These are phyloP conservation scores for Leccinellum rugosiceps DNA, from an alignment of 768 basidiomycete genomes.

Conservation along the genomic window DNA sequence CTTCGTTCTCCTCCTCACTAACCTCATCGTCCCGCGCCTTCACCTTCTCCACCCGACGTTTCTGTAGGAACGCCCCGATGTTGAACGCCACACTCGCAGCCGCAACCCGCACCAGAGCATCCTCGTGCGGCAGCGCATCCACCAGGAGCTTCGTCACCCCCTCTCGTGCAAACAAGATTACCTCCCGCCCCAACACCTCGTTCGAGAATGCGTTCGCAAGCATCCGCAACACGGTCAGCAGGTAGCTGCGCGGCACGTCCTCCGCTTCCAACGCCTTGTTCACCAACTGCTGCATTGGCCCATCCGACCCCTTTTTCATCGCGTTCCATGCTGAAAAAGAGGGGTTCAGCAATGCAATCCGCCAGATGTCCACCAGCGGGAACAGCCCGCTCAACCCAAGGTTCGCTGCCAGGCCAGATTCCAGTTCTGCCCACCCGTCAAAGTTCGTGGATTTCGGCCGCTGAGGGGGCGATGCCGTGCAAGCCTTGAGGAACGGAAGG, in stretches of 20 bases:
- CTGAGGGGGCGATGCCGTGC: conserved; percentile 29
- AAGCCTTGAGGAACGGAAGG: conserved; percentile 62
- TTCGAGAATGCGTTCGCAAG: conserved; percentile 65
- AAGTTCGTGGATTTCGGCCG: conserved; percentile 38
- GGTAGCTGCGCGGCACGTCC: conserved; percentile 46
- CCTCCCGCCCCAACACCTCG: conserved; percentile 33
- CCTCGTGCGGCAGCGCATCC: conserved; percentile 63
- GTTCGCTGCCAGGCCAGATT: conserved; percentile 38
- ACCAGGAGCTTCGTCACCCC: conserved; percentile 57
- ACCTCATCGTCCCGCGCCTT: conserved; percentile 31
- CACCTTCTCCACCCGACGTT: conserved; percentile 46
- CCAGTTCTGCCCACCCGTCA: conserved; percentile 48
- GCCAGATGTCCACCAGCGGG: conserved; percentile 81
- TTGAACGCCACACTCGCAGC: conserved; percentile 85
- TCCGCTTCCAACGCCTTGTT: conserved; percentile 38
- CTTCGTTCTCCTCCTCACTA: conserved; percentile 56
- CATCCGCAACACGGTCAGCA: conserved; percentile 65
- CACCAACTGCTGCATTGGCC: conserved; percentile 47
- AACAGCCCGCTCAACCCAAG: conserved; percentile 63
- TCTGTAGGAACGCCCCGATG: conserved; percentile 63
- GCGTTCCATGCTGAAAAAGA: conserved; percentile 52
- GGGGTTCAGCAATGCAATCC: conserved; percentile 69
- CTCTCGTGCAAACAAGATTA: conserved; percentile 37
- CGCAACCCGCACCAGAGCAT: conserved; percentile 67
- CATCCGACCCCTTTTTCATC: conserved; percentile 26